Base-by-base conservation (phyloP, 148 eudicot genomes). In the Camellia japonica region DNA sequence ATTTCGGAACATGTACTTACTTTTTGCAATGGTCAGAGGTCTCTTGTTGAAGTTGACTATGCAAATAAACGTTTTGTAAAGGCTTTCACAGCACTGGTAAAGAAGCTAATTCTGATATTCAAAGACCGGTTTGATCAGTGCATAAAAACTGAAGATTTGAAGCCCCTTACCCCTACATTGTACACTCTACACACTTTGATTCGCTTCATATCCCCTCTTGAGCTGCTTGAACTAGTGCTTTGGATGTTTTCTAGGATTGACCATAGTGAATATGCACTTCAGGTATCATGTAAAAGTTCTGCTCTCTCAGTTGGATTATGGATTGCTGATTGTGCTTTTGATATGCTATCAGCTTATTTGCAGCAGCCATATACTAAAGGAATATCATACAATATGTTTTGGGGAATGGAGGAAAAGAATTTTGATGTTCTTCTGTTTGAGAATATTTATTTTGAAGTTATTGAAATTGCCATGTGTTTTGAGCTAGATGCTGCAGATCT, bases 161-260 rank as follows among this genome's bases (percentile, higher is more conserved):
- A 38, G 79, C 80, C 87, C 72, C 82, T 92, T 73, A 77, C 90
- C 59, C 95, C 95, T 20, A 74, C 88, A 72, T 84, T 94, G 59
- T 82, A 76, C 83, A 86, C 88, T 55, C 77, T 94, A 68, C 87
- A 89, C 83, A 76, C 79, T 83, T 86, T 92, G 81, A 82, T 87
- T 84, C 87, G 73, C 7, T 90, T 89, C 80, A 83, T 89, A 68
- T 87, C 98, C 80, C 99, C 99, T 59, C 79, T 81, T 79, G 91
- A 89, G 81, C 85, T 94, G 83, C 95, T 96, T 85, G 90, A 91
- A 73, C 79, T 94, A 79, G 95, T 85, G 78, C 79, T 83, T 60
- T 92, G 97, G 97, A 84, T 91, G 81, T 74, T 96, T 54, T 78
- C 85, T 74, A 83, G 73, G 82, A 83, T 84, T 75, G 86, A 88